These are phyloP conservation scores for Rhizopogon vesiculosus DNA, from an alignment of 768 basidiomycete genomes.

Conservation along the genomic window DNA sequence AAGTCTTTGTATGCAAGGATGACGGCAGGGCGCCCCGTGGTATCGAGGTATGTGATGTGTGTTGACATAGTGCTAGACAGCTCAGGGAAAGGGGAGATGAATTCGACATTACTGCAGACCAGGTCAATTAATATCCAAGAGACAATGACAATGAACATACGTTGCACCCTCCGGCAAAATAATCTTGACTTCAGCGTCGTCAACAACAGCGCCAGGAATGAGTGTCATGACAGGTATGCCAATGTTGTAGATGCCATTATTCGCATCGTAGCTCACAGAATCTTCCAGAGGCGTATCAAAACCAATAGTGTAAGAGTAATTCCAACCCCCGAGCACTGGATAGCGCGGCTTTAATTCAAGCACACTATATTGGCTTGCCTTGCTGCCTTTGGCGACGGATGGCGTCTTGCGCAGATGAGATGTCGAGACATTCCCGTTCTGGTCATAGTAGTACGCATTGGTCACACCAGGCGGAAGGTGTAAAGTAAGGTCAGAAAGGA, in stretches of 20 bases:
- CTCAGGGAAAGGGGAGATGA: conserved; percentile 75
- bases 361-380: conserved; percentile 51
- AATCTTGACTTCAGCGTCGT: conserved; percentile 74
- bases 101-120: conserved; percentile 64
- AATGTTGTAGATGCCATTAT: conserved; percentile 63
- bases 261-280: conserved; percentile 59
- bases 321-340: conserved; percentile 95
- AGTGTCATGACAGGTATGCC: conserved; percentile 84
- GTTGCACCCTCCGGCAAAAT: conserved; percentile 93
- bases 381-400: conserved; percentile 53
- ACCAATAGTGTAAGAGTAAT: conserved; percentile 91
- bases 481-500: conserved; percentile 68
- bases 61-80: conserved; percentile 54
- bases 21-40: conserved; percentile 78
- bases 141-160: conserved; percentile 44
- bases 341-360: conserved; percentile 88
- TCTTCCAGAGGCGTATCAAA: conserved; percentile 88
- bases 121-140: conserved; percentile 5
- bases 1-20: conserved; percentile 68
- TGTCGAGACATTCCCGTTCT: conserved; percentile 95
- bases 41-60: conserved; percentile 88
- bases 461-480: conserved; percentile 80
- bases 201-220: conserved; percentile 74
- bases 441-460: conserved; percentile 85
- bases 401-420: conserved; percentile 75